Evolutionary conservation across 495 filamentous ascomycete species (phyloP).

Genomic region (Bacidia gigantensis): DNA sequence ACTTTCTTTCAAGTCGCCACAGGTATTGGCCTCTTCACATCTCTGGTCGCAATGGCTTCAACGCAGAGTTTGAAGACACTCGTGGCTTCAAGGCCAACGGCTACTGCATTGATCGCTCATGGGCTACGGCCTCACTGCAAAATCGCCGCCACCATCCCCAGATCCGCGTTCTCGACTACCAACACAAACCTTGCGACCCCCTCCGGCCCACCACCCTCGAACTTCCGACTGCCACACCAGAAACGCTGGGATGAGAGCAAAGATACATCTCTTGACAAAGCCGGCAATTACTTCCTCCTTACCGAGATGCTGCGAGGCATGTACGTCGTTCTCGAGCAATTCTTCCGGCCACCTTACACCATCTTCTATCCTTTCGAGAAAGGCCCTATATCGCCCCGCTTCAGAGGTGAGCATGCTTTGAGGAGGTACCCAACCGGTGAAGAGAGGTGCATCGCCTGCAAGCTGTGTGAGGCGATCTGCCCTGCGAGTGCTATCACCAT

Average conservation of each 20-base stretch:
- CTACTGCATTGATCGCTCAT: background rate
- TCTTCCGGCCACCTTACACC: conserved; percentile 93
- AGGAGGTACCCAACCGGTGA: conserved; percentile 92
- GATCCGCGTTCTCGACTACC: conserved; percentile 53
- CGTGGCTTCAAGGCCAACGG: conserved; percentile 15
- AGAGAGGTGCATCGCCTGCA: conserved; percentile 98
- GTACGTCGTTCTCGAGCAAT: conserved; percentile 97
- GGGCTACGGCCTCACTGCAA: conserved; percentile 14
- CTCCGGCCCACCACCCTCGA: conserved; percentile 57
- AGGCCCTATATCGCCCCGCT: conserved; percentile 93
- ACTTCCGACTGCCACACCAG: conserved; percentile 57
- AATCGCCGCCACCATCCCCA: conserved; percentile 23
- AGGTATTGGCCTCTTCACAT: background rate
- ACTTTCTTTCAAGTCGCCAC: conserved; percentile 12
- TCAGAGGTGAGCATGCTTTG: conserved; percentile 93
- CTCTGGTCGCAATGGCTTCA: conserved; percentile 36
- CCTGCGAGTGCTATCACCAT: conserved; percentile 96
- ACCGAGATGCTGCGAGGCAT: conserved; percentile 93
- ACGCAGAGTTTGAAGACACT: conserved; percentile 39
- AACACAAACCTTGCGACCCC: conserved; percentile 49
- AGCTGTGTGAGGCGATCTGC: conserved; percentile 97
- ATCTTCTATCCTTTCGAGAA: conserved; percentile 99
- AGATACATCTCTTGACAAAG: conserved; percentile 62
- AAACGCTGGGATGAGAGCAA: conserved; percentile 57
- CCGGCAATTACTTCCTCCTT: conserved; percentile 85